Percentiles rank a stretch among this genome's conserved stretches.
Evolutionary conservation across 331 rosid species (phyloP).

Genomic region (Ulmus americana): DNA sequence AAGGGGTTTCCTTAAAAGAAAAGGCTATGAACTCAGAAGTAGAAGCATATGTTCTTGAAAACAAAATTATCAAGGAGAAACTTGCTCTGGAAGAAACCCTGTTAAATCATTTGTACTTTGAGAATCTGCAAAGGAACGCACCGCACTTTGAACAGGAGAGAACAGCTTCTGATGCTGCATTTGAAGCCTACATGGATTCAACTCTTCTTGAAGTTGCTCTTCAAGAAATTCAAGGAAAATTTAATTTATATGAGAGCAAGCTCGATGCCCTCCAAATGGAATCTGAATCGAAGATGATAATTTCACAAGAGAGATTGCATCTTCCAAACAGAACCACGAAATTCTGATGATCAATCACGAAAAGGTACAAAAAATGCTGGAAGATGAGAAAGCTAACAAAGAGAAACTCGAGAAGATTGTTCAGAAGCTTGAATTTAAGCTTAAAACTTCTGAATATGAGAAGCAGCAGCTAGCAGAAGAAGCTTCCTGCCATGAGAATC

Average conservation of each 20-base stretch:
- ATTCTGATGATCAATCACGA: conserved; percentile 18
- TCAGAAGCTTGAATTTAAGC: conserved; percentile 25
- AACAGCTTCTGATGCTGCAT: conserved; percentile 1
- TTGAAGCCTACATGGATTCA: conserved; percentile 1
- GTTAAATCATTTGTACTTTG: conserved; percentile 16
- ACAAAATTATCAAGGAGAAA: conserved; percentile 3
- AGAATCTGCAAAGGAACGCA: conserved; percentile 8
- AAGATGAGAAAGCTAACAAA: conserved; percentile 30
- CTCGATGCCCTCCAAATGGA: conserved; percentile 13
- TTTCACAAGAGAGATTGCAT: conserved; percentile 12
- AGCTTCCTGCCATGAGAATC: conserved; percentile 27
- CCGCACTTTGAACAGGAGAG: conserved; percentile 16
- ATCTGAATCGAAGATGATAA: conserved; percentile 15
- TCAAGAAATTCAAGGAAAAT: conserved; percentile 19
- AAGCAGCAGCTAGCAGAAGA: conserved; percentile 37
- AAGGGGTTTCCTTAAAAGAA: conserved; percentile 32
- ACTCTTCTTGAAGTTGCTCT: conserved; percentile 13
- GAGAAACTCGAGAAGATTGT: conserved; percentile 25
- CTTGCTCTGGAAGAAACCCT: conserved; percentile 23
- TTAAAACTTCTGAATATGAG: conserved; percentile 35
- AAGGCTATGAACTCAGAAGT: conserved; percentile 5
- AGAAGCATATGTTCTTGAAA: conserved; percentile 7
- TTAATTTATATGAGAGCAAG: conserved; percentile 18
- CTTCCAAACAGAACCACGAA: conserved; percentile 22
- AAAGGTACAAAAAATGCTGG: conserved; percentile 12